phyloP scores from a whole-genome alignment of 2,329 filamentous ascomycete species.

The Cyanodermella asteris region DNA sequence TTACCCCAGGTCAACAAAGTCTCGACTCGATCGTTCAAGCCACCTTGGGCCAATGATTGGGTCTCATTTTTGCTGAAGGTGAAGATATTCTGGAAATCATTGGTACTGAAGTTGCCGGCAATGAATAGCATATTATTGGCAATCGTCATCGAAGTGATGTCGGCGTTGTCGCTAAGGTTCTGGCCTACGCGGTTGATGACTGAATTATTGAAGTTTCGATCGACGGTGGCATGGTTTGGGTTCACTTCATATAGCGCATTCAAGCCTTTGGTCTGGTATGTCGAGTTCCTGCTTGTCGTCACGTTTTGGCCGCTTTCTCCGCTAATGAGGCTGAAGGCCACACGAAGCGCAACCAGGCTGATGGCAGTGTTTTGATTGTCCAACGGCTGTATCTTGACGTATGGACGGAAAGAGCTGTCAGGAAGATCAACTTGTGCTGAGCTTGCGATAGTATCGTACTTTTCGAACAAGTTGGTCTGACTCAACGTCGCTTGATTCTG shows the following conservation, averaged over 20 bases:
- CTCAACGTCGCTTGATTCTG: slow-evolving; percentile 43
- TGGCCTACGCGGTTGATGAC: slow-evolving; percentile 56
- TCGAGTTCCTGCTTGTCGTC: too few relatives aligned
- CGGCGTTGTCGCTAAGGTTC: slow-evolving; percentile 43
- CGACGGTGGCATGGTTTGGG: slow-evolving; percentile 36
- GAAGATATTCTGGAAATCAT: slow-evolving; percentile 52
- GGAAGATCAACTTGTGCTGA: slow-evolving; percentile 63
- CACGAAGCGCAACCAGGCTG: slow-evolving; percentile 71
- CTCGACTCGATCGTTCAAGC: slow-evolving; percentile 60
- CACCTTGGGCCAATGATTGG: slow-evolving; percentile 41
- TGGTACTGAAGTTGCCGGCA: slow-evolving; percentile 62
- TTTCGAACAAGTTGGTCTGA: slow-evolving; percentile 91
- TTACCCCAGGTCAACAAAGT: slow-evolving; percentile 46
- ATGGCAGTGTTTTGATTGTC: slow-evolving; percentile 39
- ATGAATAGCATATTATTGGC: slow-evolving; percentile 47
- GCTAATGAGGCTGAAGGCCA: slow-evolving; percentile 42
- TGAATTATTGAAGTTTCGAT: slow-evolving; percentile 46
- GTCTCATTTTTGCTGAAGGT: slow-evolving; percentile 43
- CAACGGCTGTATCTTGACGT: slow-evolving; percentile 53
- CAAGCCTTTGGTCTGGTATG: slow-evolving; percentile 46
- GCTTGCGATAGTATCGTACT: slow-evolving; percentile 86
- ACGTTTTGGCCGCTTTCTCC: too few relatives aligned
- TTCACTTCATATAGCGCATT: slow-evolving; percentile 86
- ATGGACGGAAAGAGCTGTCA: slow-evolving; percentile 51
- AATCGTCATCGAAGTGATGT: slow-evolving; percentile 46